A percentile compares a stretch with the other conserved stretches of the same genome.
These are phyloP conservation scores for Gossypium gossypioides DNA, from an alignment of 441 rosid species.

Conservation along the genomic window DNA sequence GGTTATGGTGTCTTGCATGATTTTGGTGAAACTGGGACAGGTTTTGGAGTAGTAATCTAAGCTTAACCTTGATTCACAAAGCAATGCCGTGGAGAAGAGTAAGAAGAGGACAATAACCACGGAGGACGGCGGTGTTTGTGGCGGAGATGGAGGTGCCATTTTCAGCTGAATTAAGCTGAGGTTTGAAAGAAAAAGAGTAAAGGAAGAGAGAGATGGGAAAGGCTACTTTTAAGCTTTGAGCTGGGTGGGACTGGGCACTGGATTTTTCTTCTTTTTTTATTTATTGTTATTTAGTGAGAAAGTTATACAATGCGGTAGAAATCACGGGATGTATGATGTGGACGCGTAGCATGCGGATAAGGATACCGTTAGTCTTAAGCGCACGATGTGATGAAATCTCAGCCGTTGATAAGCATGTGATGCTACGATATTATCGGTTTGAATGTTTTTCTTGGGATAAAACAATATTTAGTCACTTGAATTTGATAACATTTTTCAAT, in stretches of 20 bases:
- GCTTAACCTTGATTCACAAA: conserved; percentile 30
- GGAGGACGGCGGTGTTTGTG: not conserved
- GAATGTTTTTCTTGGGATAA: not conserved
- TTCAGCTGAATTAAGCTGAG: not conserved
- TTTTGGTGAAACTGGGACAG: conserved; percentile 47
- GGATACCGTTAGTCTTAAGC: not conserved
- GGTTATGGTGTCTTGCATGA: conserved; percentile 44
- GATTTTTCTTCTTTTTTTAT: not conserved
- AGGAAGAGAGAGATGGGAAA: not conserved
- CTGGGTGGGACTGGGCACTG: not conserved
- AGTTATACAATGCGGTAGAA: not conserved
- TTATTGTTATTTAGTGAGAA: not conserved
- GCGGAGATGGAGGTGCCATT: conserved; percentile 12
- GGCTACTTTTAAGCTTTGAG: not conserved
- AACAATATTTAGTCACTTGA: no score
- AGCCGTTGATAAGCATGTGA: not conserved
- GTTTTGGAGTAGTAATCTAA: conserved; percentile 38
- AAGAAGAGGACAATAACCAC: conserved; percentile 19
- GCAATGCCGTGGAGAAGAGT: conserved; percentile 14
- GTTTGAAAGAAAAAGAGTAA: not conserved
- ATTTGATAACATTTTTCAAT: no score
- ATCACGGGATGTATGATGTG: not conserved
- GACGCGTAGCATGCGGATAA: not conserved
- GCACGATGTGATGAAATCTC: not conserved
- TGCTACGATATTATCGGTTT: not conserved